Evolutionary conservation across 1,284 basidiomycete species (phyloP).

Genomic region (Cutaneotrichosporon sp.): DNA sequence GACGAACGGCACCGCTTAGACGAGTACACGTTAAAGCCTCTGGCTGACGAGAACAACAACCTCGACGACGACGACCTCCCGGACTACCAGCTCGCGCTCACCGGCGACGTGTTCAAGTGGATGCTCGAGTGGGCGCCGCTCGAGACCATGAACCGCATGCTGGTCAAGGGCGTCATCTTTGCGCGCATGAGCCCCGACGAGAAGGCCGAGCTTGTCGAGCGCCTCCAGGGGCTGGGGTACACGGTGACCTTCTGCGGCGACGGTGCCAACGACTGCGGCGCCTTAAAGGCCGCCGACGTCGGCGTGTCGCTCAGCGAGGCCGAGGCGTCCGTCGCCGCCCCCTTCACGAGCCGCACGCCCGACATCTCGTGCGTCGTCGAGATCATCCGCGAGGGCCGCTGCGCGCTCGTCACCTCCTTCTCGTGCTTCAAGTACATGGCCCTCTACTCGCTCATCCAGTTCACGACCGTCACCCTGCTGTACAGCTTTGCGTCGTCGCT

Average conservation of each 20-base stretch:
- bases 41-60: constrained; percentile 63
- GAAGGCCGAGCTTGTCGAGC: constrained; percentile 97
- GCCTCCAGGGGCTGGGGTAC: constrained; percentile 89
- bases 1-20: constrained; percentile 84
- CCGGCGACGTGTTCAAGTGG: constrained; percentile 98
- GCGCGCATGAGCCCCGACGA: constrained; percentile 99
- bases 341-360: constrained; percentile 90
- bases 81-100: constrained; percentile 90
- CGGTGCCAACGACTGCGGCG: constrained; percentile 98
- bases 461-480: constrained; percentile 76
- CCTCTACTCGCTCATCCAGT: constrained; percentile 58
- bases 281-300: constrained; percentile 97
- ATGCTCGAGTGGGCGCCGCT: constrained; percentile 94
- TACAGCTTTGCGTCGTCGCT: constrained; percentile 96
- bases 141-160: constrained; percentile 93
- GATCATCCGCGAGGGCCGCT: constrained; percentile 93
- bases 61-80: constrained; percentile 64
- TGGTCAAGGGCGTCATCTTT: constrained; percentile 97
- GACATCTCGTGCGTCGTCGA: constrained; percentile 97
- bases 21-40: constrained; percentile 79
- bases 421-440: constrained; percentile 99
- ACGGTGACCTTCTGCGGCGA: constrained; percentile 99
- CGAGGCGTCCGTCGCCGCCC: constrained; percentile 98
- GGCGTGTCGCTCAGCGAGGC: constrained; percentile 96
- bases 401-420: constrained; percentile 95